Evolutionary conservation across 345 rosid species (phyloP).

Genomic region (Sonneratia caseolaris): DNA sequence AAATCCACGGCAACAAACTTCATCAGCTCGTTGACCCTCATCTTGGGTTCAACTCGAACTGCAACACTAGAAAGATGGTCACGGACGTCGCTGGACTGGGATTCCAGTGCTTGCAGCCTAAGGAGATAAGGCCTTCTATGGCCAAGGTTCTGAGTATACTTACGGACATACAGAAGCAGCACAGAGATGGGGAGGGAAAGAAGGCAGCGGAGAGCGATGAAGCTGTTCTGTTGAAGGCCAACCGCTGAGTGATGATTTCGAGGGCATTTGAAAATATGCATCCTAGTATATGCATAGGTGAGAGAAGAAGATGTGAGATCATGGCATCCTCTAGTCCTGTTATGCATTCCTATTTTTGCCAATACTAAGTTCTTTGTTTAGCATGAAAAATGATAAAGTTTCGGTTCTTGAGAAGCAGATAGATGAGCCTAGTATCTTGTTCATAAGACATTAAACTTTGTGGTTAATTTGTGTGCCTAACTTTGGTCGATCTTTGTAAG

Average conservation of each 20-base stretch:
- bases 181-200: background rate
- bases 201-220: background rate
- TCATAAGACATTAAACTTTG: too few species aligned
- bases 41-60: slow-evolving; percentile 2
- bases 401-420: too few species aligned
- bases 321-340: background rate
- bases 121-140: slow-evolving; percentile 8
- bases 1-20: slow-evolving; percentile 5
- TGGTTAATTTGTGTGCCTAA: too few species aligned
- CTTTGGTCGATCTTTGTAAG: too few species aligned
- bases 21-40: background rate
- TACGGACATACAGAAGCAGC: background rate
- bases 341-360: too few species aligned
- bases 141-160: background rate
- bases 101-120: background rate
- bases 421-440: background rate
- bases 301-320: background rate
- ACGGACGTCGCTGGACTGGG: background rate
- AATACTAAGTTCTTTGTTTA: too few species aligned
- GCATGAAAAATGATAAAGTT: too few species aligned
- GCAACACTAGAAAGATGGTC: background rate
- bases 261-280: too few species aligned
- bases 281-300: slow-evolving; percentile 3
- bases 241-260: too few species aligned
- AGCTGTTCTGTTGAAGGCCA: background rate